phyloP scores from a whole-genome alignment of 164 flowering plant genomes.

The Liquidambar formosana region DNA sequence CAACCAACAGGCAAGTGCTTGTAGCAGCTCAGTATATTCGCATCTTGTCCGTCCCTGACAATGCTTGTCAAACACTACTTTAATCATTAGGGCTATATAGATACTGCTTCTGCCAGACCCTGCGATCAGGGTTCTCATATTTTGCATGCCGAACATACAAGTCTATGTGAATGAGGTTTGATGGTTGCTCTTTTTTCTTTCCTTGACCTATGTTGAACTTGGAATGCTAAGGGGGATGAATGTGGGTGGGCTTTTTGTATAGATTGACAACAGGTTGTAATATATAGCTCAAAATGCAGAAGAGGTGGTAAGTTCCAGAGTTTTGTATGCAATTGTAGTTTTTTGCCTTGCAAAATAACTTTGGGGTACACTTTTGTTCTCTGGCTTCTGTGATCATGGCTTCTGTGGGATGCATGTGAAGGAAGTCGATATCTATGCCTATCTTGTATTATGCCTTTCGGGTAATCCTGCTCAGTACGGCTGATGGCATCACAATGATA shows the following conservation, averaged over 20 bases:
- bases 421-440: not conserved
- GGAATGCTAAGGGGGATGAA: slow-evolving; percentile 28
- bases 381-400: slow-evolving; percentile 6
- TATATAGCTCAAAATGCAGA: slow-evolving; percentile 38
- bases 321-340: slow-evolving; percentile 32
- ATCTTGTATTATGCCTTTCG: not conserved
- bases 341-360: slow-evolving; percentile 21
- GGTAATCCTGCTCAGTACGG: not conserved
- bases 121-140: slow-evolving; percentile 14
- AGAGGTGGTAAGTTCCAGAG: slow-evolving; percentile 27
- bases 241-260: slow-evolving; percentile 45
- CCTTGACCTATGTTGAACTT: slow-evolving; percentile 26
- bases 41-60: slow-evolving; percentile 40
- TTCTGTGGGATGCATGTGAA: slow-evolving; percentile 14
- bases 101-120: slow-evolving; percentile 16
- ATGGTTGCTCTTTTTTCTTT: slow-evolving; percentile 21
- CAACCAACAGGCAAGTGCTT: slow-evolving; percentile 48
- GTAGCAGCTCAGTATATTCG: slow-evolving; percentile 51
- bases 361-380: slow-evolving; percentile 3
- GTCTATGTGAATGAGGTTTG: slow-evolving; percentile 34
- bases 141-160: slow-evolving; percentile 28
- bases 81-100: slow-evolving; percentile 8
- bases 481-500: too few relatives aligned
- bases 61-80: slow-evolving; percentile 4
- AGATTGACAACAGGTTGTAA: slow-evolving; percentile 47